Evolutionary conservation across 495 filamentous ascomycete species (phyloP).

Genomic region (Cladorrhinum samala): DNA sequence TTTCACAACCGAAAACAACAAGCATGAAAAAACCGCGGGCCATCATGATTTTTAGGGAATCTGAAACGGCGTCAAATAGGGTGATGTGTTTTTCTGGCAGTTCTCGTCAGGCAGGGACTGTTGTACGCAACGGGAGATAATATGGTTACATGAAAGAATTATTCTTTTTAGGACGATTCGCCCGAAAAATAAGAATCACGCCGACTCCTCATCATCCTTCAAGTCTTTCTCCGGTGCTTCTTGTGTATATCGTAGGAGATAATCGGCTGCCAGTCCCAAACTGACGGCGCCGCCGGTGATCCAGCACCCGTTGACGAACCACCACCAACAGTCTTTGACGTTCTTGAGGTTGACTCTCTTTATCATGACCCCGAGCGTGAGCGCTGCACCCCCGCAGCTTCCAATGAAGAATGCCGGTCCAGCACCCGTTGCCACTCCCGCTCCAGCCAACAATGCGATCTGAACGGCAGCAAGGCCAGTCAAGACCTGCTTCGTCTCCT

Average conservation of each 20-base stretch:
- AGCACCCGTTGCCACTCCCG: slow-evolving; percentile 65
- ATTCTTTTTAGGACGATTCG: not conserved
- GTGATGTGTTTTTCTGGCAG: not conserved
- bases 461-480: slow-evolving; percentile 69
- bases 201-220: slow-evolving; percentile 13
- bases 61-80: slow-evolving; percentile 2
- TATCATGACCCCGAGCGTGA: slow-evolving; percentile 80
- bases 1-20: slow-evolving; percentile 13
- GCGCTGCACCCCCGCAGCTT: slow-evolving; percentile 74
- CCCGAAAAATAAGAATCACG: slow-evolving; percentile 10
- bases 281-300: slow-evolving; percentile 50
- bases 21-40: not conserved
- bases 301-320: slow-evolving; percentile 69
- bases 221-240: slow-evolving; percentile 10
- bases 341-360: slow-evolving; percentile 77
- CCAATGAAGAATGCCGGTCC: slow-evolving; percentile 81
- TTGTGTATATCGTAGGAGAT: slow-evolving; percentile 37
- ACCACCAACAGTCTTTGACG: slow-evolving; percentile 90
- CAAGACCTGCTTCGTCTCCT: slow-evolving; percentile 80
- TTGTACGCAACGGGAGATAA: slow-evolving; percentile 4
- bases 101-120: no score
- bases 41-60: not conserved
- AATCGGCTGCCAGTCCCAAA: slow-evolving; percentile 45
- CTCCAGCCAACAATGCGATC: slow-evolving; percentile 69
- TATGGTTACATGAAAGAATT: slow-evolving; percentile 18